Base-by-base conservation (phyloP, 2,329 filamentous ascomycete genomes). In the Arthrinium puccinioides region DNA sequence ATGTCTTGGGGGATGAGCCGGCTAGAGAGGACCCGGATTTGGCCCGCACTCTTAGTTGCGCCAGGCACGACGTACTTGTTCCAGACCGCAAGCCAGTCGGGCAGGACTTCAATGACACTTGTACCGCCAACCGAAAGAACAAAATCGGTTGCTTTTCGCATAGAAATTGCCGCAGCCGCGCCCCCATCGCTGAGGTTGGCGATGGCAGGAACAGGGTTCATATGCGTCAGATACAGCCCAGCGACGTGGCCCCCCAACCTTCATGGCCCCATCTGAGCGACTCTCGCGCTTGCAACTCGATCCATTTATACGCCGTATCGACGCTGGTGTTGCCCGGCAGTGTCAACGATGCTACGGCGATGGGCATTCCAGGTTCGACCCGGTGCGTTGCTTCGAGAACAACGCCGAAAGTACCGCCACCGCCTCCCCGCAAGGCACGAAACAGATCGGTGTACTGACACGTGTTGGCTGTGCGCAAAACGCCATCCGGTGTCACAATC, bases 401-500 rank as follows among this genome's bases (percentile, higher is more conserved):
- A n/a, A 69, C 53, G 25, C 64, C 63, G 43, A 63, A 70, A 0
- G 62, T 66, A 9, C 63, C 60, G 8, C 62, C 31, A 6, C 69
- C 68, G 1, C 67, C 69, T 7, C 69, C 69, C 19, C 65, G 60
- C 5, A 72, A 50, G 16, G 68, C 69, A 61, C 64, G 70, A 51
- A 69, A 73, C 1, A 73, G 53, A 37, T 69, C 66, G 0, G 49
- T 35, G 27, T 72, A 59, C 21, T 62, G 45, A 4, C 50, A 57
- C 21, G 51, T 45, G 35, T 61, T 62, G 2, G 56, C 60, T 14
- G 39, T 27, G 8, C 48, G 40, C 18, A 40, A 7, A 7, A 42
- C 24, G 2, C 49, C 48, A 20, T 52, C 48, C 14, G 49, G 46
- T 2, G 49, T 50, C 13, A 58, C 51, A 3, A 57, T 32, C 40